A percentile compares a stretch with the other conserved stretches of the same genome.
Conservation (phyloP, 2,329 filamentous ascomycete species). For the Neodidymelliopsis sp. region DNA sequence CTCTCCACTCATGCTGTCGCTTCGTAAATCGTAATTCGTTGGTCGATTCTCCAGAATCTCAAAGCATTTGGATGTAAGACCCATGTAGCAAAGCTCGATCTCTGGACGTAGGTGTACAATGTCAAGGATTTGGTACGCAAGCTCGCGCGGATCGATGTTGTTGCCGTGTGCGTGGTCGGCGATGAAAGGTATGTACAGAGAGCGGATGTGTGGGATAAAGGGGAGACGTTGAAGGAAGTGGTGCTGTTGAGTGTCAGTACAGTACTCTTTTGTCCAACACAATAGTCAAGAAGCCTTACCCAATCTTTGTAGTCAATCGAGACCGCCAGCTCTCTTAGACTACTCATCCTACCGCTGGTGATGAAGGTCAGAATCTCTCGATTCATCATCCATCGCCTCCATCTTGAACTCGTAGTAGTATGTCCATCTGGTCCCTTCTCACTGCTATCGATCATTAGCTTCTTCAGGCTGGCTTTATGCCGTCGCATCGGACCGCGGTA, state of each 20-base stretch:
- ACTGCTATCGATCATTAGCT: slow-evolving; percentile 76
- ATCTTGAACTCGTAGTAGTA: slow-evolving; percentile 54
- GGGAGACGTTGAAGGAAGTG: slow-evolving; percentile 79
- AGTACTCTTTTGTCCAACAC: not conserved
- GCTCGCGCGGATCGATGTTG: slow-evolving; percentile 69
- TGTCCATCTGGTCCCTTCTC: slow-evolving; percentile 59
- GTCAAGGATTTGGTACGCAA: slow-evolving; percentile 79
- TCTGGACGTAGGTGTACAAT: slow-evolving; percentile 79
- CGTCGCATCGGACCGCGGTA: slow-evolving; percentile 73
- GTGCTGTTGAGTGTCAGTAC: slow-evolving; percentile 61
- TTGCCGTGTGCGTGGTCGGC: slow-evolving; percentile 65
- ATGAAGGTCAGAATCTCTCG: slow-evolving; percentile 75
- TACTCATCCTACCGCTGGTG: slow-evolving; percentile 77
- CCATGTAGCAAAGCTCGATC: slow-evolving; percentile 79
- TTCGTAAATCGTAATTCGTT: slow-evolving; percentile 52
- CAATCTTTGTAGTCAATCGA: slow-evolving; percentile 79
- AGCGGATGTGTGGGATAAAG: slow-evolving; percentile 72
- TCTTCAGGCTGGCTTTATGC: slow-evolving; percentile 75
- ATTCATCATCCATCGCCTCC: slow-evolving; percentile 75
- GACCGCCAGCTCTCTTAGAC: slow-evolving; percentile 74
- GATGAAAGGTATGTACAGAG: slow-evolving; percentile 74
- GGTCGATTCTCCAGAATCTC: slow-evolving; percentile 74
- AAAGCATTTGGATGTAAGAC: slow-evolving; percentile 79
- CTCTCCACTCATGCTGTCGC: slow-evolving; percentile 39
- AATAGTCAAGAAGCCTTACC: slow-evolving; percentile 59